phyloP scores from a whole-genome alignment of 768 basidiomycete genomes.

The Mycena chlorophos region DNA sequence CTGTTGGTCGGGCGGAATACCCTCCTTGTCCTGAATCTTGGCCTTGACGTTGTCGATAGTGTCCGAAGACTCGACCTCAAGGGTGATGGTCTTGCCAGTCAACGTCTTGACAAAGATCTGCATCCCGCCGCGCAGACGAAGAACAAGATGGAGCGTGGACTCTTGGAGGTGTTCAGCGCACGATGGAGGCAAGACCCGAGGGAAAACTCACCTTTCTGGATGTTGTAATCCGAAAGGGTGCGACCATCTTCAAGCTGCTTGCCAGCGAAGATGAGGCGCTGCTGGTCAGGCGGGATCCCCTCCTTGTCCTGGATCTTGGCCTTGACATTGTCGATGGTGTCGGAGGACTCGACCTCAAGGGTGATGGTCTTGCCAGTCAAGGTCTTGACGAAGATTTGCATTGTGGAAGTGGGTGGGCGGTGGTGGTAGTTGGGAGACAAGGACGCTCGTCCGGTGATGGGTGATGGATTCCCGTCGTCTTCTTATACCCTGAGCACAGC shows the following conservation, averaged over 20 bases:
- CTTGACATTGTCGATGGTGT: constrained; percentile 77
- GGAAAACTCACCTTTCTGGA: constrained; percentile 95
- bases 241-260: constrained; percentile 96
- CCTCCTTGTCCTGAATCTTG: constrained; percentile 95
- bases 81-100: constrained; percentile 91
- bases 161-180: constrained; percentile 11
- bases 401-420: constrained; percentile 32
- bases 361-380: constrained; percentile 90
- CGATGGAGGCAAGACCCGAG: constrained; percentile 78
- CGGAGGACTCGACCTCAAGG: constrained; percentile 79
- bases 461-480: constrained; percentile 39
- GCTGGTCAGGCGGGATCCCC: constrained; percentile 86
- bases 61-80: constrained; percentile 85
- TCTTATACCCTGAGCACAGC: background rate
- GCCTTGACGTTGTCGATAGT: constrained; percentile 88
- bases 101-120: constrained; percentile 82
- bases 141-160: constrained; percentile 39
- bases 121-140: constrained; percentile 91
- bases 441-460: constrained; percentile 64
- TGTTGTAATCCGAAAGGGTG: constrained; percentile 86
- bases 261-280: constrained; percentile 94
- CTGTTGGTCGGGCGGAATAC: constrained; percentile 82
- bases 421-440: constrained; percentile 42
- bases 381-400: constrained; percentile 91
- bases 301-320: constrained; percentile 88